Conservation (phyloP, 225 moss, liverwort and hornwort species). For the Asterella californica region DNA sequence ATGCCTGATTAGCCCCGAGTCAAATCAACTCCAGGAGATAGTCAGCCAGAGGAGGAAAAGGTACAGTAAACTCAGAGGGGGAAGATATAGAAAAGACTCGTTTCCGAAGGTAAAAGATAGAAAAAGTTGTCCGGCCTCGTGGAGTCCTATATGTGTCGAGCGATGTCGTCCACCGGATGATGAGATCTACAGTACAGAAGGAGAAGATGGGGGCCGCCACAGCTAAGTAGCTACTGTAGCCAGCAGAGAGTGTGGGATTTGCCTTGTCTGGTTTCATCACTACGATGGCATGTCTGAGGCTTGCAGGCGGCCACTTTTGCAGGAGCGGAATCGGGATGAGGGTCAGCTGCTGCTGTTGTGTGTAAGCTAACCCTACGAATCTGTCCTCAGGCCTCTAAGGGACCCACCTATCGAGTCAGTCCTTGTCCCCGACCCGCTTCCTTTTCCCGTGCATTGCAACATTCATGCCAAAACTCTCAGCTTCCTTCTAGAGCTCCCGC, state of each 20-base stretch:
- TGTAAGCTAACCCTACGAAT: background rate
- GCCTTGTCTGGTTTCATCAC: background rate
- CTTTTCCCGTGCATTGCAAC: background rate
- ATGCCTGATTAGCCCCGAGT: background rate
- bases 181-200: background rate
- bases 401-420: background rate
- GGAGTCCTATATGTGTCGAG: background rate
- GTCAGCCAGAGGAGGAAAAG: background rate
- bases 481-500: constrained; percentile 11
- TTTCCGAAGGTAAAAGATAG: background rate
- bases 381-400: background rate
- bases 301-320: background rate
- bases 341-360: background rate
- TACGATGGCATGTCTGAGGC: background rate
- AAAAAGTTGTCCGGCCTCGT: background rate
- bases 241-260: background rate
- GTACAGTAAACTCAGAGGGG: background rate
- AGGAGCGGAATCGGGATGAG: background rate
- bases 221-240: background rate
- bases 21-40: background rate
- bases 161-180: constrained; percentile 4
- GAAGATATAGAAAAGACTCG: background rate
- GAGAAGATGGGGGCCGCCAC: background rate
- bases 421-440: background rate
- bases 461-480: constrained; percentile 1